Conservation (phyloP, 495 filamentous ascomycete genomes). For the Aspergillus nidulans region DNA sequence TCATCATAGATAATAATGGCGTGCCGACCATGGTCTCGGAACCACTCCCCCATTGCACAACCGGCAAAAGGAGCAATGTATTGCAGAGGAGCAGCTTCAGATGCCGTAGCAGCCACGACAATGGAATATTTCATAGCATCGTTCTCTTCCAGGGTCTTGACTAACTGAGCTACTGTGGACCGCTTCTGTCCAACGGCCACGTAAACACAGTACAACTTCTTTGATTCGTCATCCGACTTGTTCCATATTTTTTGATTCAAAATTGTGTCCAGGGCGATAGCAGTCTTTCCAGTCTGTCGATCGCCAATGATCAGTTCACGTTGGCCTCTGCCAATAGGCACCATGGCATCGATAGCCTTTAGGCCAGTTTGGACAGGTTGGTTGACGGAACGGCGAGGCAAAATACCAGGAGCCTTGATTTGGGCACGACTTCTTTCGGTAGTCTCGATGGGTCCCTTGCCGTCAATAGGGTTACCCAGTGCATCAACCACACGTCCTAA, state of each 20-base stretch:
- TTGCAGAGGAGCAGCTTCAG: constrained; percentile 90
- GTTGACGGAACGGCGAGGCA: constrained; percentile 94
- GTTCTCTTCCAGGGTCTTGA: constrained; percentile 99
- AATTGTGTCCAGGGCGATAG: constrained; percentile 96
- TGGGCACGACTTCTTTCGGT: constrained; percentile 92
- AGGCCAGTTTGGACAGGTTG: constrained; percentile 98
- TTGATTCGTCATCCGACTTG: constrained; percentile 71
- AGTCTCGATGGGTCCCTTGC: constrained; percentile 93
- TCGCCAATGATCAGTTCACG: constrained; percentile 99
- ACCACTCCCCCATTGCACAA: constrained; percentile 76
- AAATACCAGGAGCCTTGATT: constrained; percentile 97
- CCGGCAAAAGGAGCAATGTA: constrained; percentile 96
- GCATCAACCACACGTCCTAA: constrained; percentile 98
- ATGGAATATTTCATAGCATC: constrained; percentile 99
- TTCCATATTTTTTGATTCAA: constrained; percentile 99
- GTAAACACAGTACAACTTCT: constrained; percentile 99
- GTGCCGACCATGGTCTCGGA: constrained; percentile 90
- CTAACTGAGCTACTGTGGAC: constrained; percentile 97
- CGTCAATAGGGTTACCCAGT: constrained; percentile 98
- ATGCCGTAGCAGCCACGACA: constrained; percentile 93
- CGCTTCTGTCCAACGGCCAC: constrained; percentile 99
- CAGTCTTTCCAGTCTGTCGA: constrained; percentile 99
- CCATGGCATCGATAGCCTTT: constrained; percentile 99
- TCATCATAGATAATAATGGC: constrained; percentile 93
- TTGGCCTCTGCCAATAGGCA: constrained; percentile 98